Base-by-base conservation (phyloP, 768 basidiomycete genomes). In the Amylocystis lapponica region DNA sequence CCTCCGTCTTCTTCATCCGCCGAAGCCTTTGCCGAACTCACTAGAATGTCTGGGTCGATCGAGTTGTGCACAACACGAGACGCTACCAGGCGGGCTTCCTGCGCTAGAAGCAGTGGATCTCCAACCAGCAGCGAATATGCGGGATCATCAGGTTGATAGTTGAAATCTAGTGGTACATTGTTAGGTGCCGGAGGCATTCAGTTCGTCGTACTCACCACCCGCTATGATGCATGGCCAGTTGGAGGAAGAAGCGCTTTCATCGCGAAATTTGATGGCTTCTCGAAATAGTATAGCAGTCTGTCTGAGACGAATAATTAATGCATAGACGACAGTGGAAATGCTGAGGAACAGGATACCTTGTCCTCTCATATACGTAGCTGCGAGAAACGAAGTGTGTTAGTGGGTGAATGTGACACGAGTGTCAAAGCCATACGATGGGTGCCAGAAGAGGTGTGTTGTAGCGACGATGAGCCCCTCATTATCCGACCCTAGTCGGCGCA, bases 361-460 rank as follows among this genome's bases (percentile, higher is more conserved):
- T 69, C 47, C 92, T 76, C 64, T 98, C 94, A 57, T 96, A 97
- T 0, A 76, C 75, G 58, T 86, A 89, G 43, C 83, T 69, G 39
- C 11, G 23, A 26, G 21, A 40, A 49, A 53, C 2, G 43, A 34
- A 37, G 31, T 45, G 29, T 16, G 12, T 39, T 32, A 36, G 26
- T 14, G 17, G 31, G 25, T 21, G 23, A 7, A 39, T 39, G 4
- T 19, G 4, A 5, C 14, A 20, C 10, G 11, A 41, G 5, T 17
- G n/a, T 27, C 32, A 50, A 3, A 37, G 10, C 67, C 76, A 45
- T 63, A 91, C 81, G 74, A 76, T 5, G 92, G 92, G 64, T 95
- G 92, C 94, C 94, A 97, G 62, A 96, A 97, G 19, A 95, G 68
- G 66, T 97, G 94, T 0, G 93, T 93, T 1, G 94, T 96, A 3